Percentiles rank a stretch among this genome's conserved stretches.
phyloP scores from a whole-genome alignment of 2,329 filamentous ascomycete genomes.

The Diplodia scrobiculata region DNA sequence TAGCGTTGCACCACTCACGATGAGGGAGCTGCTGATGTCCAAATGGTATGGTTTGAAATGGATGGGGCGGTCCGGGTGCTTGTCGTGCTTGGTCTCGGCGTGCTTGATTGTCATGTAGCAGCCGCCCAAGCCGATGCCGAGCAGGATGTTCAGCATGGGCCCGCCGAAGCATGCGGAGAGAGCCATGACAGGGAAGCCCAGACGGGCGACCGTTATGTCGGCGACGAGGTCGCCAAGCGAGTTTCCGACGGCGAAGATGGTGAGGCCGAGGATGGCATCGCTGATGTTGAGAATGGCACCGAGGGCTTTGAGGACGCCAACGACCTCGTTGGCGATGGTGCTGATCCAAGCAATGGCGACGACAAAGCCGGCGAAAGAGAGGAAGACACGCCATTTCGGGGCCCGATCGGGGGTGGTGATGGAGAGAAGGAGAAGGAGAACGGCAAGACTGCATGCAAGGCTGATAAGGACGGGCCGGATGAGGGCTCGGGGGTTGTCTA shows the following conservation, averaged over 20 bases:
- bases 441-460: constrained; percentile 61
- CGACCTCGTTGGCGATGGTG: constrained; percentile 91
- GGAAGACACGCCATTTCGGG: constrained; percentile 71
- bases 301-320: constrained; percentile 88
- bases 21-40: constrained; percentile 77
- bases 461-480: constrained; percentile 53
- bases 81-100: constrained; percentile 65
- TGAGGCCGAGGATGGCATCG: constrained; percentile 91
- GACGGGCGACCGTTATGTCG: constrained; percentile 86
- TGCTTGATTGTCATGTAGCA: constrained; percentile 79
- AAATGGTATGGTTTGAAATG: constrained; percentile 78
- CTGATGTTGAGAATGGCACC: constrained; percentile 91
- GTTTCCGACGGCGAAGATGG: constrained; percentile 95
- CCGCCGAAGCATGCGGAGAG: constrained; percentile 94
- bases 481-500: constrained; percentile 64
- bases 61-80: constrained; percentile 66
- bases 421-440: constrained; percentile 66
- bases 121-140: constrained; percentile 90
- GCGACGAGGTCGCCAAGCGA: constrained; percentile 92
- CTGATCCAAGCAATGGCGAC: constrained; percentile 96
- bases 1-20: constrained; percentile 83
- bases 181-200: constrained; percentile 97
- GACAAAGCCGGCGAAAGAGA: constrained; percentile 87
- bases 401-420: constrained; percentile 69
- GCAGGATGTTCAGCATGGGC: constrained; percentile 93